Evolutionary conservation across 1,139 yeast genomes (phyloP), one percentile per base, ranked within the genome.

Genomic region (Geotrichum reessii): DNA sequence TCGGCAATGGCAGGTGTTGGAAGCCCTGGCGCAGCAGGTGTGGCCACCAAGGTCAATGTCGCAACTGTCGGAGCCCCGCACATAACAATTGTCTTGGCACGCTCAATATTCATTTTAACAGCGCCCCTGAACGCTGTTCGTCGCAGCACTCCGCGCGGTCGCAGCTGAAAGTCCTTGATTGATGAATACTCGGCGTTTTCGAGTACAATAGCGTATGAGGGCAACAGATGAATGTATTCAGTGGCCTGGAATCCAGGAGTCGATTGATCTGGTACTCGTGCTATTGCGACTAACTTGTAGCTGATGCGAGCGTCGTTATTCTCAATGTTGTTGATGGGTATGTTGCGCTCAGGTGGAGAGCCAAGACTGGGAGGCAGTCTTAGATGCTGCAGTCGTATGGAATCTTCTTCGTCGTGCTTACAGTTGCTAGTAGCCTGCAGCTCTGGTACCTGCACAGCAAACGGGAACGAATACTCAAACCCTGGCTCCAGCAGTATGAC

Each of bases 281-380:
- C 40, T 17, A n/a, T 33, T 14, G 50, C 42, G 12, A 49, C 14
- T 19, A 52, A 21, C n/a, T 31, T 33, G 27, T 52, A 52, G 17
- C 14, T 46, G 14, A 52, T 19, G 19, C 50, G 42, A 17, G 50
- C 55, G 12, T 22, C 49, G 22, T 52, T 46, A 9, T 40, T 25
- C 5, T 49, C 50, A 12, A 52, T 11, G 22, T 44, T 52, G 8
- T 52, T 22, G 7, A 9, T 21, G 14, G 55, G 44, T 8, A 28
- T 19, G 8, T 22, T 8, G 19, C 17, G 28, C n/a, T 46, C 55
- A 28, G 42, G 27, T 21, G 50, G 50, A 1, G 50, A 46, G 5
- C 55, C 55, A 17, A 52, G n/a, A 12, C 55, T 52, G 9, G 55
- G 55, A 28, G 55, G 55, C 8, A 52, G 31, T 4, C 50, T n/a